Conservation (phyloP, 2,329 filamentous ascomycete genomes). For the Hypoxylon sp. region DNA sequence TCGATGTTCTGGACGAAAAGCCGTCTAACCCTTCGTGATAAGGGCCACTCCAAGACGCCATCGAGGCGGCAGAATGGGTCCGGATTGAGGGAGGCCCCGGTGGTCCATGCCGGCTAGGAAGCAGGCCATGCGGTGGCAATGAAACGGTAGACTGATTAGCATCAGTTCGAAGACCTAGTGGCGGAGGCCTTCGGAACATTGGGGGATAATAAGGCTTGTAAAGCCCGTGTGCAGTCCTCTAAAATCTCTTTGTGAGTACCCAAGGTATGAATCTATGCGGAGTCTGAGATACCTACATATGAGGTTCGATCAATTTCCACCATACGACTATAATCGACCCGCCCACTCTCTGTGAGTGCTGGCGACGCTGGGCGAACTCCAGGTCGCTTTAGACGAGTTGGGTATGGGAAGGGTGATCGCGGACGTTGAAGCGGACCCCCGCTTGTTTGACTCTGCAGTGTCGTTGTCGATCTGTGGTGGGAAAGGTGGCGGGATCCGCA, state of each 20-base stretch:
- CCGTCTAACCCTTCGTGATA: conserved; percentile 55
- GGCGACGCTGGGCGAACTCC: conserved; percentile 66
- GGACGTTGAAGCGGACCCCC: conserved; percentile 63
- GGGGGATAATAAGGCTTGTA: conserved; percentile 59
- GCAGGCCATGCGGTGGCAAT: conserved; percentile 51
- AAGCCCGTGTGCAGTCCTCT: conserved; percentile 63
- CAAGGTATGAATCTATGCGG: neutral
- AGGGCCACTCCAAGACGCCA: conserved; percentile 52
- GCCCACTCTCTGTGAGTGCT: conserved; percentile 63
- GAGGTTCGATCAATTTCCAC: conserved; percentile 65
- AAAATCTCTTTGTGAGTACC: conserved; percentile 10
- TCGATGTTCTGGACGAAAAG: conserved; percentile 61
- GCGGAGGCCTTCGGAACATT: conserved; percentile 56
- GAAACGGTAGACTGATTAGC: conserved; percentile 60
- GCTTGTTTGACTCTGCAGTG: conserved; percentile 64
- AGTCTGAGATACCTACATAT: conserved; percentile 57
- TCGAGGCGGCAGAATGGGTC: conserved; percentile 57
- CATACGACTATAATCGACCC: conserved; percentile 66
- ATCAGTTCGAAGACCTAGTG: conserved; percentile 59
- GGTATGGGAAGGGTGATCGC: conserved; percentile 72
- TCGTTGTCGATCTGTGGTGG: conserved; percentile 64
- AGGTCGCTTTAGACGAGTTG: conserved; percentile 69
- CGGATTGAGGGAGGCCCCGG: conserved; percentile 46
- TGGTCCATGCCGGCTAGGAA: conserved; percentile 44
- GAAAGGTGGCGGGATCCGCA: conserved; percentile 64